phyloP scores from a whole-genome alignment of 1,284 basidiomycete species.

The Cerrena zonata region DNA sequence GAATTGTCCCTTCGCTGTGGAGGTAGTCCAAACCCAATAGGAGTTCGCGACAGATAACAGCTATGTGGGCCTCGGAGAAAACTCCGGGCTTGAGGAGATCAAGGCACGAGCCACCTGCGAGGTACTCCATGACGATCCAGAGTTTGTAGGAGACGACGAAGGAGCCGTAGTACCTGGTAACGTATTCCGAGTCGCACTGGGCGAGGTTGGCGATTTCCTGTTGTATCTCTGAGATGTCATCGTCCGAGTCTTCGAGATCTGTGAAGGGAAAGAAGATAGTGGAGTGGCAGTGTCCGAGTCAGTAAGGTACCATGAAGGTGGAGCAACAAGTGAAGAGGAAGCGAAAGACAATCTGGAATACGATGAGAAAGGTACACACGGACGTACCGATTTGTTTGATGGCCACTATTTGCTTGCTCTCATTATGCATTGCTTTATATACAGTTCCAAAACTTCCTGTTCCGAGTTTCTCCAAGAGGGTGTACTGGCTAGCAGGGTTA shows the following conservation, averaged over 20 bases:
- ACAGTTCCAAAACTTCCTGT: slow-evolving; percentile 97
- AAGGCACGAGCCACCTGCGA: slow-evolving; percentile 95
- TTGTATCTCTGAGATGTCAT: slow-evolving; percentile 95
- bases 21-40: slow-evolving; percentile 92
- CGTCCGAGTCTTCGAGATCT: slow-evolving; percentile 86
- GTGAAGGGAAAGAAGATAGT: slow-evolving; percentile 10
- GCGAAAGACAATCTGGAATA: too few species aligned
- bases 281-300: too few species aligned
- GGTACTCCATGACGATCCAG: slow-evolving; percentile 99
- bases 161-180: slow-evolving; percentile 93
- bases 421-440: slow-evolving; percentile 94
- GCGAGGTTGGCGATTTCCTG: slow-evolving; percentile 95
- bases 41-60: slow-evolving; percentile 89
- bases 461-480: slow-evolving; percentile 89
- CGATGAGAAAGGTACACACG: neutral
- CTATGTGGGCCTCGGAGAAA: slow-evolving; percentile 89
- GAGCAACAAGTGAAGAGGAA: neutral
- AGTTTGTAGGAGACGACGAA: slow-evolving; percentile 96
- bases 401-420: slow-evolving; percentile 89
- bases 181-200: slow-evolving; percentile 91
- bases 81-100: slow-evolving; percentile 88
- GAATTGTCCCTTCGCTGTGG: slow-evolving; percentile 91
- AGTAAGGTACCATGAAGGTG: slow-evolving; percentile 1
- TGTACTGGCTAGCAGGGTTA: slow-evolving; percentile 85
- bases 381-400: slow-evolving; percentile 92